Evolutionary conservation across 306 rosid species (phyloP), one percentile per base, ranked within the genome.

Genomic region (Cicer judaicum): DNA sequence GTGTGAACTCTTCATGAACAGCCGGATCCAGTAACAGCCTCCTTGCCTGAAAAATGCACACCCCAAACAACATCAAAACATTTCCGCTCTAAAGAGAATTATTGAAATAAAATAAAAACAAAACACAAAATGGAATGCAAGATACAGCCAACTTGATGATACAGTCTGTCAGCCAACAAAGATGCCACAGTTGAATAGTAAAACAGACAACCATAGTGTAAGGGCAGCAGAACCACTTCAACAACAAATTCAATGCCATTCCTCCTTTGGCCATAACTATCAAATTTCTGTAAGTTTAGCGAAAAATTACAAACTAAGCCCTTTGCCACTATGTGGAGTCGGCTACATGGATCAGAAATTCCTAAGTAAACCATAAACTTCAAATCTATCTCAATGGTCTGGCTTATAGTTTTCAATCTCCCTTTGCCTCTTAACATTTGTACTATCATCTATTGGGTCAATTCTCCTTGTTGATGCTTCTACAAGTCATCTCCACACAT

Each of bases 21-120:
- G 98, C 98, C 12, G 97, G 98, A 89, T 93, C 98, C 66, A 93
- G 90, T 77, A 93, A 84, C 80, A 91, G 76, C 82, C 87, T 91
- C 81, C 97, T 88, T 39, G 94, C 94, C 98, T 93, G 87, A 60
- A 66, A 82, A 80, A 78, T 76, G 68, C 71, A 53, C 48, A 53
- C 48, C 80, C 57, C 40, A 66, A 10, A 54, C 47, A 15, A 71
- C 62, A 47, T 71, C 65, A 44, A 59, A 53, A 59, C 40, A 63
- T 42, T 6, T 34, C 46, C 59, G 78, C 64, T 75, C 11, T 55
- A 21, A 38, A 49, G 19, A 76, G 64, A 46, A 68, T 4, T 2
- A 73, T 12, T 60, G 12, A 29, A 11, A 59, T 53, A 29, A 12
- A 13, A 49, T 60, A 78, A 59, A 29, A 29, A 29, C 34, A 29